These are phyloP conservation scores for Leptographium lundbergii DNA, from an alignment of 2,329 filamentous ascomycete genomes.

Conservation along the genomic window DNA sequence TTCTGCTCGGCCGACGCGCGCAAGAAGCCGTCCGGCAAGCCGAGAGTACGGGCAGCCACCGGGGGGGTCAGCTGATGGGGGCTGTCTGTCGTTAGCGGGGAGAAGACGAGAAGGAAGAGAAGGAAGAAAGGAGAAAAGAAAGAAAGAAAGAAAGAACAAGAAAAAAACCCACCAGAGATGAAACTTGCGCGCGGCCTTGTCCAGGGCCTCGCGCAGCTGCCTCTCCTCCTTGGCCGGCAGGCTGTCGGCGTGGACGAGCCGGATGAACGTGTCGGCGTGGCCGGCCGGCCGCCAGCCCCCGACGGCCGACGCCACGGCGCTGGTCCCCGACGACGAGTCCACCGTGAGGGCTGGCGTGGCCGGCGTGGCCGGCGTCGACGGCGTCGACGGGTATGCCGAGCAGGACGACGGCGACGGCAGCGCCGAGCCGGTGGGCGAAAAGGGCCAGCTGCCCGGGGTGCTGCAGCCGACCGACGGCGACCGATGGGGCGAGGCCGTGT, in stretches of 20 bases:
- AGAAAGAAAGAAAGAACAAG: not conserved
- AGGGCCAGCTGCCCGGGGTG: not conserved
- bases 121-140: not conserved
- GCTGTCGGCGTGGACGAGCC: slow-evolving; percentile 34
- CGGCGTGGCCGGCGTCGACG: slow-evolving; percentile 9
- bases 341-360: slow-evolving; percentile 11
- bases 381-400: not conserved
- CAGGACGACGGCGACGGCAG: not conserved
- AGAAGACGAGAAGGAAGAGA: not conserved
- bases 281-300: not conserved
- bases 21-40: slow-evolving; percentile 38
- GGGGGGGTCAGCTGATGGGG: slow-evolving; percentile 31
- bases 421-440: not conserved
- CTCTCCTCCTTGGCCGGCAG: slow-evolving; percentile 34
- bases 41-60: slow-evolving; percentile 27
- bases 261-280: slow-evolving; percentile 25
- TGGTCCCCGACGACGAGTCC: slow-evolving; percentile 12
- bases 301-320: slow-evolving; percentile 5
- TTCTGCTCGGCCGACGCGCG: slow-evolving; percentile 45
- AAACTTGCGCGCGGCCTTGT: slow-evolving; percentile 40
- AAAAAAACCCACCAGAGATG: slow-evolving; percentile 22
- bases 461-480: not conserved
- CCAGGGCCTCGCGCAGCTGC: slow-evolving; percentile 32
- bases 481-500: not conserved
- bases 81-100: slow-evolving; percentile 16